Percentiles rank a stretch among this genome's conserved stretches.
phyloP scores from a whole-genome alignment of 1,284 basidiomycete species.

The Malassezia sympodialis region DNA sequence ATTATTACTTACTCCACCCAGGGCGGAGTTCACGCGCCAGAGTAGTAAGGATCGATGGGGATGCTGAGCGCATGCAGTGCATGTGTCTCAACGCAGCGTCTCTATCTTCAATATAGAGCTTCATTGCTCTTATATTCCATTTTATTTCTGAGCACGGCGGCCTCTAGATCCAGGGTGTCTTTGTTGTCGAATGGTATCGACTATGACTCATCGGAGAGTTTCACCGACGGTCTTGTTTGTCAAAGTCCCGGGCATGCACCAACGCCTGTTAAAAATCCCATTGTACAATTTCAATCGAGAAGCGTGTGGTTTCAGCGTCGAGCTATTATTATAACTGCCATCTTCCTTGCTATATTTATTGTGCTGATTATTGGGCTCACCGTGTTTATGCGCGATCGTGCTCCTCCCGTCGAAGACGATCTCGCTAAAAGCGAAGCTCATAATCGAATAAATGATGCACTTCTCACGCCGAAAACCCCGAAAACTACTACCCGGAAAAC shows the following conservation, averaged over 20 bases:
- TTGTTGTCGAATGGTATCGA: neutral
- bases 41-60: neutral
- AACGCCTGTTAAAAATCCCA: neutral
- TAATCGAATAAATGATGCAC: neutral
- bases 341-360: conserved; percentile 47
- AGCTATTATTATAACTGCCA: conserved; percentile 42
- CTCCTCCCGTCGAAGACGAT: neutral
- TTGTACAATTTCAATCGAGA: conserved; percentile 13
- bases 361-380: conserved; percentile 43
- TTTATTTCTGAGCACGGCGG: neutral
- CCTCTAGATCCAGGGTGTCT: neutral
- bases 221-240: neutral
- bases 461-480: neutral
- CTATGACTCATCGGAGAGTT: neutral
- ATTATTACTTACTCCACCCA: neutral
- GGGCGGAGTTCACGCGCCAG: neutral
- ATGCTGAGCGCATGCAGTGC: neutral
- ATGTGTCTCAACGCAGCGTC: neutral
- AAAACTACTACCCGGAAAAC: neutral
- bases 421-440: neutral
- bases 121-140: neutral
- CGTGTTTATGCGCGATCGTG: conserved; percentile 39
- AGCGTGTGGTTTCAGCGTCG: conserved; percentile 40
- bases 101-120: neutral
- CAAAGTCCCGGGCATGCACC: neutral